Conservation (phyloP, 495 filamentous ascomycete genomes). For the Margaritispora aquatica region DNA sequence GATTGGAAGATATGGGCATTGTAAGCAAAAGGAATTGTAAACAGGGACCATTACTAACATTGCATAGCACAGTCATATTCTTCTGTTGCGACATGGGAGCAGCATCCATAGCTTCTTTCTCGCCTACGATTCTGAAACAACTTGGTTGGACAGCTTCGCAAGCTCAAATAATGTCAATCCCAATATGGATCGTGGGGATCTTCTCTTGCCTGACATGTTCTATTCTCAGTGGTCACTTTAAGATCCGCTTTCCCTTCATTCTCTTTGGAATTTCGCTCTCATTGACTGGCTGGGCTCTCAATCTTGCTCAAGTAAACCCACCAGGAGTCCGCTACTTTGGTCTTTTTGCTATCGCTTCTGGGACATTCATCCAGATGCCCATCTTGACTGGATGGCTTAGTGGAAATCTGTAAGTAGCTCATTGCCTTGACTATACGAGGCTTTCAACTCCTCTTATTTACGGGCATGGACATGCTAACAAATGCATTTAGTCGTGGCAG, state of each 20-base stretch:
- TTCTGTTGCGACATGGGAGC: background rate
- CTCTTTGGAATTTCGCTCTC: conserved; percentile 44
- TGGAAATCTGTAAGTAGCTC: conserved; percentile 71
- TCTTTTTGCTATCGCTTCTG: conserved; percentile 58
- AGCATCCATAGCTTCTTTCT: background rate
- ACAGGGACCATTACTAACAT: background rate
- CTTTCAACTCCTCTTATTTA: too few relatives aligned
- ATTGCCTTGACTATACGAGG: too few relatives aligned
- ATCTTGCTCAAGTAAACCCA: conserved; percentile 47
- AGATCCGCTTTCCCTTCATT: conserved; percentile 27
- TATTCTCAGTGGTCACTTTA: background rate
- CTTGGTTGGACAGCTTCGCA: background rate
- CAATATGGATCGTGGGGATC: background rate
- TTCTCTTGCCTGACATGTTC: conserved; percentile 14
- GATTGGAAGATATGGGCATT: conserved; percentile 57
- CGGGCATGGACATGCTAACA: too few relatives aligned
- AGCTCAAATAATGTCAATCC: background rate
- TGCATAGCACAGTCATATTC: background rate
- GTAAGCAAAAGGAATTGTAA: background rate
- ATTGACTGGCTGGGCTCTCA: conserved; percentile 55
- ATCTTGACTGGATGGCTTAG: conserved; percentile 72
- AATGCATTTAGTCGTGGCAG: too few relatives aligned
- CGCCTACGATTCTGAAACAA: background rate
- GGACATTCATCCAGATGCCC: conserved; percentile 70
- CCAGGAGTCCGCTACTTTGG: conserved; percentile 62